Percentiles rank a stretch among this genome's conserved stretches.
These are phyloP conservation scores for Penicillium sp. DNA, from an alignment of 2,329 filamentous ascomycete genomes.

Conservation along the genomic window DNA sequence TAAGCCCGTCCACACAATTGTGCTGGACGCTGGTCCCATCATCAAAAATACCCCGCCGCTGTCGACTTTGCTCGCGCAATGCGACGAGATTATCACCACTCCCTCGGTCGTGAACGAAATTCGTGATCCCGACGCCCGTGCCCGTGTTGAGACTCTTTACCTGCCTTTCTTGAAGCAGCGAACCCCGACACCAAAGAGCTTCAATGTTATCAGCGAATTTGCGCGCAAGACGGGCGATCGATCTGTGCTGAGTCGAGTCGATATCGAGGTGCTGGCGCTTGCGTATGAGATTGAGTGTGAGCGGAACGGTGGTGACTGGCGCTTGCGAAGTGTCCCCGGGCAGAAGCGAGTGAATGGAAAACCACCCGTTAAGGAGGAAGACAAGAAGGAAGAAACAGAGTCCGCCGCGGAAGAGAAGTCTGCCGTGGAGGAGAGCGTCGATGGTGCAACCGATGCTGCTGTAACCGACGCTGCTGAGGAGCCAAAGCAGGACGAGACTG, in stretches of 20 bases:
- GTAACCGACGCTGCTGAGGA: conserved; percentile 32
- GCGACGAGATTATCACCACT: conserved; percentile 77
- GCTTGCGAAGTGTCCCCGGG: conserved; percentile 73
- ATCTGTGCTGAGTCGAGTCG: conserved; percentile 81
- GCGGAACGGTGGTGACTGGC: conserved; percentile 84
- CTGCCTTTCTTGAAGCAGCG: conserved; percentile 81
- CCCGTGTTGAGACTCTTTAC: conserved; percentile 79
- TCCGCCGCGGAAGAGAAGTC: conserved; percentile 1
- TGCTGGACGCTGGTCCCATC: conserved; percentile 88
- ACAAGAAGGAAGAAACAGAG: conserved; percentile 30
- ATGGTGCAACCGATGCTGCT: conserved; percentile 30
- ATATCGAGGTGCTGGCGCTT: conserved; percentile 85
- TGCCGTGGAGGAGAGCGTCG: conserved; percentile 33
- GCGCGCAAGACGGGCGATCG: conserved; percentile 87
- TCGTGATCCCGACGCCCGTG: conserved; percentile 76
- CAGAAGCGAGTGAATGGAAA: conserved; percentile 77
- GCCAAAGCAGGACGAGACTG: conserved; percentile 25
- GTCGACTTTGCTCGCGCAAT: conserved; percentile 76
- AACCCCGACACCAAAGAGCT: conserved; percentile 71
- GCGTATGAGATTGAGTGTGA: conserved; percentile 95
- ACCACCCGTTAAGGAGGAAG: conserved; percentile 53
- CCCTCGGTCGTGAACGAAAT: conserved; percentile 87
- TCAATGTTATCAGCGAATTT: conserved; percentile 81
- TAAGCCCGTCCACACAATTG: conserved; percentile 78
- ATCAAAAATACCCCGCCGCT: conserved; percentile 90